Evolutionary conservation across 495 filamentous ascomycete genomes (phyloP).

Genomic region (Hypoxylon lenormandii): DNA sequence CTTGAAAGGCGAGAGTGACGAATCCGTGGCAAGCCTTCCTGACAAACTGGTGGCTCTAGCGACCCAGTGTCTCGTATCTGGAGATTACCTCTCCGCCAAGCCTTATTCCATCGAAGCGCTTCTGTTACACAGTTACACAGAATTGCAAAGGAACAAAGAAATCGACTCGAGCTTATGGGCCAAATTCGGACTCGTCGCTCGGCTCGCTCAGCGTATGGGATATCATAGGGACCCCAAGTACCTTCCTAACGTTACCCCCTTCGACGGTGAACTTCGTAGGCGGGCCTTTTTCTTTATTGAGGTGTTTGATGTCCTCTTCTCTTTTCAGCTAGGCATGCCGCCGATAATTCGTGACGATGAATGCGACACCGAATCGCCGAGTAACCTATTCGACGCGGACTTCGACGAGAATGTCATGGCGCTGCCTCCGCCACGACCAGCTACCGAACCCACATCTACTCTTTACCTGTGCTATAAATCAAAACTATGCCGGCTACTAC

Average conservation of each 20-base stretch:
- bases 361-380: constrained; percentile 60
- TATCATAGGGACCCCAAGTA: constrained; percentile 64
- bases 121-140: constrained; percentile 56
- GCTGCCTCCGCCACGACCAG: constrained; percentile 56
- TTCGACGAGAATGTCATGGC: constrained; percentile 57
- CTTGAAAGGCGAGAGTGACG: constrained; percentile 41
- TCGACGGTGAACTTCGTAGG: constrained; percentile 66
- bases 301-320: constrained; percentile 63
- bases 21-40: constrained; percentile 34
- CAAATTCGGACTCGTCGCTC: constrained; percentile 57
- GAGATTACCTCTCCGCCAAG: constrained; percentile 57
- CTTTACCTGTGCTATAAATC: constrained; percentile 60
- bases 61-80: constrained; percentile 58
- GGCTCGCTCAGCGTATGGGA: constrained; percentile 64
- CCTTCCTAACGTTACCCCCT: constrained; percentile 60
- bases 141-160: constrained; percentile 53
- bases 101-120: constrained; percentile 63
- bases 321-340: constrained; percentile 65
- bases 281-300: constrained; percentile 63
- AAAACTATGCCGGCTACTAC: constrained; percentile 54
- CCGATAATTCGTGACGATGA: constrained; percentile 57
- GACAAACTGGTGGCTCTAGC: constrained; percentile 45
- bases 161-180: constrained; percentile 59
- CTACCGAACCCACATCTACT: constrained; percentile 59
- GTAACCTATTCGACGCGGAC: constrained; percentile 62